A percentile compares a stretch with the other conserved stretches of the same genome.
phyloP scores from a whole-genome alignment of 306 rosid genomes.

The Crataegus laevigata region DNA sequence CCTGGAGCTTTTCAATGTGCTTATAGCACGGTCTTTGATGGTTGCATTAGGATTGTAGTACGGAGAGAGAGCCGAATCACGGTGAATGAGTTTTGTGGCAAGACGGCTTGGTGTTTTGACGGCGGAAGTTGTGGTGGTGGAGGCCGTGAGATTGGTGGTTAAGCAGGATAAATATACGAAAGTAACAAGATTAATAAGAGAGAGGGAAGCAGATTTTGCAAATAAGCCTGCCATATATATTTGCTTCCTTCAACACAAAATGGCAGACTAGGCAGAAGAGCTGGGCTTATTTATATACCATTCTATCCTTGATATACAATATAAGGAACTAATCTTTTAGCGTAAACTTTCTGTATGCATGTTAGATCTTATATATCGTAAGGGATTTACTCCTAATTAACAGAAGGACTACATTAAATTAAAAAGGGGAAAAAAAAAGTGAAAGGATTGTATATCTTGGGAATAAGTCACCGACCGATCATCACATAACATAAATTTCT shows the following conservation, averaged over 20 bases:
- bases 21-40: background rate
- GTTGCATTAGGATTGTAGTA: background rate
- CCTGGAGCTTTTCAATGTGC: background rate
- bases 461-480: too few relatives aligned
- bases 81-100: slow-evolving; percentile 1
- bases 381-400: too few relatives aligned
- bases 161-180: background rate
- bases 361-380: too few relatives aligned
- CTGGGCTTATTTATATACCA: background rate
- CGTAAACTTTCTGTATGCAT: too few relatives aligned
- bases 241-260: background rate
- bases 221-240: background rate
- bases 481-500: too few relatives aligned
- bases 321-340: too few relatives aligned
- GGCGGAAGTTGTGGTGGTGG: background rate
- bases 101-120: background rate
- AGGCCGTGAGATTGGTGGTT: background rate
- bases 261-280: background rate
- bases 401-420: too few relatives aligned
- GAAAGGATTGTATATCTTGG: too few relatives aligned
- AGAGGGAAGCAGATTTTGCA: background rate
- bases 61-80: background rate
- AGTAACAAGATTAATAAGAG: background rate
- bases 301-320: too few relatives aligned
- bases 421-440: too few relatives aligned